A percentile compares a stretch with the other conserved stretches of the same genome.
These are phyloP conservation scores for Bacidia gigantensis DNA, from an alignment of 495 filamentous ascomycete species.

Conservation along the genomic window DNA sequence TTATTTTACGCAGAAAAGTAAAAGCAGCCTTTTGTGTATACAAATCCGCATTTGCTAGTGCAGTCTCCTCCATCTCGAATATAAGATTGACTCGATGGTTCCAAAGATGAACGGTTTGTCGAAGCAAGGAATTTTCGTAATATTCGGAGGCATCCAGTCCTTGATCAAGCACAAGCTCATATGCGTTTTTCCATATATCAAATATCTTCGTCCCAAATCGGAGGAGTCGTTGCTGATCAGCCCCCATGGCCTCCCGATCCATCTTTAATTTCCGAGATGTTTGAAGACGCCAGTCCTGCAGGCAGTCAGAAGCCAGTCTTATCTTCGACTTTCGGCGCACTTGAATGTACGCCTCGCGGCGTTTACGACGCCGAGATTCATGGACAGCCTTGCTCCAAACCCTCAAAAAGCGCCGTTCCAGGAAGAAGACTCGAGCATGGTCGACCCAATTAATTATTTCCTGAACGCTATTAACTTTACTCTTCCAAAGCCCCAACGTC, in stretches of 20 bases:
- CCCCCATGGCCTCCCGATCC: constrained; percentile 7
- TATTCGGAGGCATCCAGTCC: constrained; percentile 30
- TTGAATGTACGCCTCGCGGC: constrained; percentile 45
- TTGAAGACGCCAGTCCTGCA: constrained; percentile 32
- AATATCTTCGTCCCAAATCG: constrained; percentile 37
- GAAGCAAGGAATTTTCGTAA: constrained; percentile 30
- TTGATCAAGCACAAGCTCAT: constrained; percentile 26
- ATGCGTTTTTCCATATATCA: constrained; percentile 31
- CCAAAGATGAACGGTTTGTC: constrained; percentile 34
- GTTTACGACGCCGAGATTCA: constrained; percentile 37
- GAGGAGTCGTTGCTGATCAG: constrained; percentile 19
- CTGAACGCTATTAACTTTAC: constrained; percentile 30
- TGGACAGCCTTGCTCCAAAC: constrained; percentile 40
- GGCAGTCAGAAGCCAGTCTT: constrained; percentile 34
- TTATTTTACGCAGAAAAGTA: constrained; percentile 34
- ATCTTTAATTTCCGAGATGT: constrained; percentile 21
- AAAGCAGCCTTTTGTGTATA: constrained; percentile 33
- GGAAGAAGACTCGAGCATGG: constrained; percentile 47
- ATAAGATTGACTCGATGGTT: constrained; percentile 28
- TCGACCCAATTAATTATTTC: constrained; percentile 40
- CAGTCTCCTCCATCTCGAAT: constrained; percentile 36
- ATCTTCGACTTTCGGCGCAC: constrained; percentile 45
- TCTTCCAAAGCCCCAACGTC: constrained; percentile 34
- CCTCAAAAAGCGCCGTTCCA: constrained; percentile 38
- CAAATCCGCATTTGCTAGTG: constrained; percentile 31